A percentile compares a stretch with the other conserved stretches of the same genome.
These are phyloP conservation scores for Circinella umbellata DNA, from an alignment of 371 early-diverging fungal species.

Conservation along the genomic window DNA sequence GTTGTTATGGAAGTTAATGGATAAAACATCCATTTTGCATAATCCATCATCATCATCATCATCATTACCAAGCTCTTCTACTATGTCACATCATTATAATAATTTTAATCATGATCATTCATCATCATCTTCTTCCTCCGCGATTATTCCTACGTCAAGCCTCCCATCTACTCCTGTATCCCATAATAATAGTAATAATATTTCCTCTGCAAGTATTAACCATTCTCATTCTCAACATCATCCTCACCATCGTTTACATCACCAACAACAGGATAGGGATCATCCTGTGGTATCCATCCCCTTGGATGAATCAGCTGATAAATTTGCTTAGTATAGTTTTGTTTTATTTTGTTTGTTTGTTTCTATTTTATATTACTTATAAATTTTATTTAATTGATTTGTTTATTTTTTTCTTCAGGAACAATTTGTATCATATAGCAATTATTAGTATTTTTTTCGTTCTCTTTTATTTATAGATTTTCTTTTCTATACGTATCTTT, in stretches of 20 bases:
- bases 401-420: neutral
- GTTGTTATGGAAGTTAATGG: constrained; percentile 52
- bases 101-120: too few species aligned
- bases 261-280: constrained; percentile 17
- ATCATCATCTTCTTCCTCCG: too few species aligned
- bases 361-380: neutral
- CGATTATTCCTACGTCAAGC: constrained; percentile 2
- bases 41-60: constrained; percentile 13
- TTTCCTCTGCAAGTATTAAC: neutral
- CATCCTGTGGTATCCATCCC: constrained; percentile 17
- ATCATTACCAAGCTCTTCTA: neutral
- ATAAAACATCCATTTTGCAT: constrained; percentile 15
- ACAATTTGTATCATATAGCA: too few species aligned
- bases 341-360: neutral
- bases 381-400: constrained; percentile 2
- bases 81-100: neutral
- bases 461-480: too few species aligned
- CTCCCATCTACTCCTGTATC: constrained; percentile 12
- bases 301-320: constrained; percentile 26
- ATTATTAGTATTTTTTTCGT: too few species aligned
- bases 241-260: constrained; percentile 11
- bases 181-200: neutral
- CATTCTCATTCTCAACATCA: constrained; percentile 7
- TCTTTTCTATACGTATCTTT: too few species aligned
- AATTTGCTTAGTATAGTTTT: constrained; percentile 21